phyloP scores from a whole-genome alignment of 106 monocot genomes.

The Dactylorhiza incarnata region DNA sequence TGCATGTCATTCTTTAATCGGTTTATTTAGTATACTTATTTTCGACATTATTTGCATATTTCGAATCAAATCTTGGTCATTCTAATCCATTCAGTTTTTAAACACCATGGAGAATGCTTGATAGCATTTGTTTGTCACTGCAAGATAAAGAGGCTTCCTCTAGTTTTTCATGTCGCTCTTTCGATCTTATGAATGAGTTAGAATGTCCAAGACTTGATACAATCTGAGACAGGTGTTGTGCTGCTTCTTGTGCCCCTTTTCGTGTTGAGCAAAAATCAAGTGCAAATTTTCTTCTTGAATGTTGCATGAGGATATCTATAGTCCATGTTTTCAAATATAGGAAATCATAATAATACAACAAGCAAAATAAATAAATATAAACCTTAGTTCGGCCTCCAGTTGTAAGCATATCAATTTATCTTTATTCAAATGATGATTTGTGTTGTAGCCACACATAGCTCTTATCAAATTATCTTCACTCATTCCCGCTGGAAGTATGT shows the following conservation, averaged over 20 bases:
- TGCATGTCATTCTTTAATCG: too few relatives aligned
- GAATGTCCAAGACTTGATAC: conserved; percentile 66
- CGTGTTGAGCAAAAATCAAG: conserved; percentile 91
- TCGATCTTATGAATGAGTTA: conserved; percentile 87
- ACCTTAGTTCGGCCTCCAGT: too few relatives aligned
- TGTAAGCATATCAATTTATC: too few relatives aligned
- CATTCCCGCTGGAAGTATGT: too few relatives aligned
- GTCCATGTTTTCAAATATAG: not conserved
- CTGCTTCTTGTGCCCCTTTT: conserved; percentile 94
- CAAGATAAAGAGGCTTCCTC: conserved; percentile 83
- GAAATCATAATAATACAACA: not conserved
- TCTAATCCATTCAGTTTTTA: too few relatives aligned
- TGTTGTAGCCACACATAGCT: too few relatives aligned
- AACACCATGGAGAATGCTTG: conserved; percentile 79
- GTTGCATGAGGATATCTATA: conserved; percentile 92
- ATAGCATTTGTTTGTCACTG: conserved; percentile 85
- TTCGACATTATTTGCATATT: too few relatives aligned
- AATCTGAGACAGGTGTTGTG: conserved; percentile 71
- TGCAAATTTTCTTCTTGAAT: conserved; percentile 88
- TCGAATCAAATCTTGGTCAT: too few relatives aligned
- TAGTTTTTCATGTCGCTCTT: conserved; percentile 67
- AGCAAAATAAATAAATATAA: not conserved
- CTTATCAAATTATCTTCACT: too few relatives aligned
- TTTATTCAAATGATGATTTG: too few relatives aligned
- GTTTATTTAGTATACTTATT: too few relatives aligned